Conservation (phyloP, 306 rosid species). For the Oxytropis ochrocephala region DNA sequence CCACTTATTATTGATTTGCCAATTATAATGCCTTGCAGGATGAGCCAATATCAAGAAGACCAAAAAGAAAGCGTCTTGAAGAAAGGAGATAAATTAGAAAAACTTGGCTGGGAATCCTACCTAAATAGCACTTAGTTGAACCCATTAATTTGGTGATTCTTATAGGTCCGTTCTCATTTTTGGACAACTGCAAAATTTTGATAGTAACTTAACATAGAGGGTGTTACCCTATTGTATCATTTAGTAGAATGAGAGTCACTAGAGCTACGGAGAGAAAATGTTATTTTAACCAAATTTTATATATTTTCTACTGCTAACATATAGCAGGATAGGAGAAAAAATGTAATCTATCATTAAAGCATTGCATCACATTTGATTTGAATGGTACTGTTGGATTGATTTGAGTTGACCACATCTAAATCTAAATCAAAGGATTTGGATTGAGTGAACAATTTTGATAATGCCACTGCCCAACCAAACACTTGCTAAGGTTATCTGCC, state of each 20-base stretch:
- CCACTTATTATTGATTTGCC: neutral
- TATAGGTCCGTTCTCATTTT: neutral
- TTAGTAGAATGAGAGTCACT: constrained; percentile 7
- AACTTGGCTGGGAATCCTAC: constrained; percentile 66
- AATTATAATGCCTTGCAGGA: constrained; percentile 41
- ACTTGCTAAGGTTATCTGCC: too few species aligned
- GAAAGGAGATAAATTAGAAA: constrained; percentile 59
- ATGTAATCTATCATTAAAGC: neutral
- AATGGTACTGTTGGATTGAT: too few species aligned
- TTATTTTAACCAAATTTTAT: neutral
- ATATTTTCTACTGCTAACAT: neutral
- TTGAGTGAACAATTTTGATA: too few species aligned
- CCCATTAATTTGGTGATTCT: neutral
- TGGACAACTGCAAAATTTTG: constrained; percentile 10
- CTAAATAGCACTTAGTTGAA: constrained; percentile 16
- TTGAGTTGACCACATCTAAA: too few species aligned
- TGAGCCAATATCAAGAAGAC: constrained; percentile 71
- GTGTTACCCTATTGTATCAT: neutral
- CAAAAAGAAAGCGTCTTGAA: constrained; percentile 45
- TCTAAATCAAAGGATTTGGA: too few species aligned
- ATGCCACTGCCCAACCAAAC: too few species aligned
- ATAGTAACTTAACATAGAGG: neutral
- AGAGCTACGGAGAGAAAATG: neutral
- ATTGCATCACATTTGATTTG: neutral
- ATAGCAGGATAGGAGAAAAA: neutral